Evolutionary conservation across 768 basidiomycete species (phyloP).

Genomic region (Boletus eberwhitei): DNA sequence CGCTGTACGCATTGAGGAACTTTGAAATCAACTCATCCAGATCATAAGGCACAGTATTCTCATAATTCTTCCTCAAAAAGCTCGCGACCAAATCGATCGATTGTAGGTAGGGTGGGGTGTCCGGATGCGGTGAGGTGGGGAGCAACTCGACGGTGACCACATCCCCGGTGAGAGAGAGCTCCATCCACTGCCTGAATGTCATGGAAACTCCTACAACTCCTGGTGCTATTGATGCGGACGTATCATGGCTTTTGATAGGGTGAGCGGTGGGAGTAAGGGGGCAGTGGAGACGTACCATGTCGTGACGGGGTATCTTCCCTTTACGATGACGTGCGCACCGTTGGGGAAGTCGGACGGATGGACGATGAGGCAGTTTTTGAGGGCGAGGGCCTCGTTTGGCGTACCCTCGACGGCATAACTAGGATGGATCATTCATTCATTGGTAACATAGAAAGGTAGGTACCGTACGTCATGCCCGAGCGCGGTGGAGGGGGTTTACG

Average conservation of each 20-base stretch:
- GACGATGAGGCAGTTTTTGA: constrained; percentile 80
- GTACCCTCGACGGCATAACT: constrained; percentile 58
- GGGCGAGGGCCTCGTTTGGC: constrained; percentile 66
- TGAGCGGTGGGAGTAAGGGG: constrained; percentile 25
- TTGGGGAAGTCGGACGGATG: constrained; percentile 71
- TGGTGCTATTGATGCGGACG: constrained; percentile 63
- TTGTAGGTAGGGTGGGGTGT: constrained; percentile 63
- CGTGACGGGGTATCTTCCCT: constrained; percentile 68
- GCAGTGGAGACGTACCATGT: constrained; percentile 52
- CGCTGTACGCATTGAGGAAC: constrained; percentile 73
- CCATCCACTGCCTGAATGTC: constrained; percentile 86
- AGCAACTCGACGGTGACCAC: constrained; percentile 66
- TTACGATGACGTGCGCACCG: constrained; percentile 74
- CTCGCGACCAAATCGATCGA: constrained; percentile 79
- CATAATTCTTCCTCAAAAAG: constrained; percentile 51
- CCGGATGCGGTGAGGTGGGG: constrained; percentile 42
- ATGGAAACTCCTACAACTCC: constrained; percentile 75
- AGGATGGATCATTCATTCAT: neutral
- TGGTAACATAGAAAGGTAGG: neutral
- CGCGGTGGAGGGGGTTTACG: constrained; percentile 39
- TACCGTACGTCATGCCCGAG: constrained; percentile 25
- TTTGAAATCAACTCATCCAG: constrained; percentile 80
- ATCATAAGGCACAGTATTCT: constrained; percentile 70
- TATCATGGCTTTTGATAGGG: constrained; percentile 59
- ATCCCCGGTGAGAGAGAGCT: constrained; percentile 77